Base-by-base conservation (phyloP, 371 early-diverging fungal genomes). In the Lichtheimia ornata region DNA sequence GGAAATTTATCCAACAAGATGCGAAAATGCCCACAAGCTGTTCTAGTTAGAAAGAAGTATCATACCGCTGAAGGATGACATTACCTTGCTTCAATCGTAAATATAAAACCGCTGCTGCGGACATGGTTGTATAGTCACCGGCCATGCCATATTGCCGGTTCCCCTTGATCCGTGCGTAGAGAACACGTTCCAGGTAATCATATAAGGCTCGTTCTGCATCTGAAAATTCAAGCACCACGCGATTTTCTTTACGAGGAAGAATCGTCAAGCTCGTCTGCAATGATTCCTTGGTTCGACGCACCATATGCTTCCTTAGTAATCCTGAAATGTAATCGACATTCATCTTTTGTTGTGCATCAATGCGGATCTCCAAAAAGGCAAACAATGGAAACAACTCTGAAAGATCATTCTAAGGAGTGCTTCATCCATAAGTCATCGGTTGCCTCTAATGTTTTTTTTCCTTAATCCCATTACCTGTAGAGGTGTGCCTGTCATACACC, bases 401-500 rank as follows among this genome's bases (percentile, higher is more conserved):
- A 18, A 74, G 50, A 42, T 78, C 62, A 43, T 78, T 78, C 70
- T 76, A 58, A 22, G 22, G 22, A 22, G 22, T 22, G 11, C 4
- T 12, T 44, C 9, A 50, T 30, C 15, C 18, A 43, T n/a, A 40
- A 30, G 9, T 9, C 22, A 25, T 40, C 11, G 6, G 1, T 22
- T 22, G 1, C 2, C 22, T 22, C 22, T 22, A 22, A n/a, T n/a
- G n/a, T n/a, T 22, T 22, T 22, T 22, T 22, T 2, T 2, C 22
- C 22, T 22, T 22, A 2, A 22, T 22, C 22, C 22, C 22, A 9
- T 47, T 74, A 75, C 76, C 73, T 94, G 94, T 9, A 76, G 59
- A 6, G 86, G 85, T 15, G 88, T 94, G 54, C 96, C 97, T 13
- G 94, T 91, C 41, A 97, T 72, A 57, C 94, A 90, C 91, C 94